phyloP scores from a whole-genome alignment of 768 basidiomycete species.

The Auricularia cornea region DNA sequence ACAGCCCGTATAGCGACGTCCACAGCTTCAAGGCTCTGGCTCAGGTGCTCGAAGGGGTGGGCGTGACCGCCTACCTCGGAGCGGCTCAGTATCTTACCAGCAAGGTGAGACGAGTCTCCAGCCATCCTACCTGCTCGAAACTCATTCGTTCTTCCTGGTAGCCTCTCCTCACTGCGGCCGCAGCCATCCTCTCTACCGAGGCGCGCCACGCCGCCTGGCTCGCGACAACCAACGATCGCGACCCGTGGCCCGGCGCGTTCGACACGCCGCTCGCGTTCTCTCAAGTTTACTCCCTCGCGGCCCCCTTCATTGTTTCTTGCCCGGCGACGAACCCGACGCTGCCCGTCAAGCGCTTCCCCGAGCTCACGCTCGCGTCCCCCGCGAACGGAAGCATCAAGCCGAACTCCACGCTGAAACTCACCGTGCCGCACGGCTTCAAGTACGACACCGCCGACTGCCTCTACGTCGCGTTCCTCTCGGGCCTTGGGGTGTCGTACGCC shows the following conservation, averaged over 20 bases:
- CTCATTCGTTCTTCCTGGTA: neutral
- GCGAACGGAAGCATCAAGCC: slow-evolving; percentile 13
- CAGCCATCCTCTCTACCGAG: slow-evolving; percentile 49
- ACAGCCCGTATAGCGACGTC: slow-evolving; percentile 38
- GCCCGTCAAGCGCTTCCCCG: slow-evolving; percentile 33
- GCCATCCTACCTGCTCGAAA: neutral
- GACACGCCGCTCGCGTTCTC: slow-evolving; percentile 40
- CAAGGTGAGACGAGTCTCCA: slow-evolving; percentile 21
- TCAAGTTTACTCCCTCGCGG: slow-evolving; percentile 23
- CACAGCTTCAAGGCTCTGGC: slow-evolving; percentile 42
- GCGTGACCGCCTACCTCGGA: slow-evolving; percentile 49
- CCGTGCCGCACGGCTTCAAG: slow-evolving; percentile 13
- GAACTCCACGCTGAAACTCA: slow-evolving; percentile 20
- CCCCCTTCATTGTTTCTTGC: slow-evolving; percentile 28
- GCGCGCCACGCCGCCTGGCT: slow-evolving; percentile 59
- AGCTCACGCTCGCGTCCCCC: slow-evolving; percentile 22
- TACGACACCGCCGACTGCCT: slow-evolving; percentile 12
- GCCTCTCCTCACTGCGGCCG: slow-evolving; percentile 45
- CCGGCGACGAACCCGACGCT: slow-evolving; percentile 30
- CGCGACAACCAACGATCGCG: slow-evolving; percentile 32
- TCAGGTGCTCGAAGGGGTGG: slow-evolving; percentile 46
- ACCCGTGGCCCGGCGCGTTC: slow-evolving; percentile 52
- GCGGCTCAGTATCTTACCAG: slow-evolving; percentile 40
- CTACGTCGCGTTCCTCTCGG: slow-evolving; percentile 44
- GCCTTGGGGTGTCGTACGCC: slow-evolving; percentile 34